phyloP scores from a whole-genome alignment of 1,139 yeast species.

The Hyphopichia burtonii region DNA sequence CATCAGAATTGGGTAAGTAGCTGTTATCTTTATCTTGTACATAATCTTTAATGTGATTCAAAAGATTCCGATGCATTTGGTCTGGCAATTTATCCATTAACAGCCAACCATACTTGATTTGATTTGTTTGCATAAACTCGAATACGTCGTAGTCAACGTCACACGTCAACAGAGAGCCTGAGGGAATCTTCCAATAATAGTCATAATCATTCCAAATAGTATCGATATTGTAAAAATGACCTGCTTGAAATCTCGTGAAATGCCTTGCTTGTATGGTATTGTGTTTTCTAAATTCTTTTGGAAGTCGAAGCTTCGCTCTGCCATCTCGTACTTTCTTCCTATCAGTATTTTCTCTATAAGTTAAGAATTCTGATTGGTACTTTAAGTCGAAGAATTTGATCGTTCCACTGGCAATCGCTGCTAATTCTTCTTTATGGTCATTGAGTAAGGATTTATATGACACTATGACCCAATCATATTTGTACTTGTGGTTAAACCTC shows the following conservation, averaged over 20 bases:
- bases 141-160: slow-evolving; percentile 62
- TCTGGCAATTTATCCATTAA: slow-evolving; percentile 12
- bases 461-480: slow-evolving; percentile 18
- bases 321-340: slow-evolving; percentile 43
- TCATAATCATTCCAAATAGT: slow-evolving; percentile 41
- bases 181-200: slow-evolving; percentile 70
- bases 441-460: slow-evolving; percentile 5
- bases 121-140: slow-evolving; percentile 49
- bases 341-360: slow-evolving; percentile 43
- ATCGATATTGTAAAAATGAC: slow-evolving; percentile 39
- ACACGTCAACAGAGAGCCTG: slow-evolving; percentile 54
- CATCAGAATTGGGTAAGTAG: slow-evolving; percentile 6
- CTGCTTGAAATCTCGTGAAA: slow-evolving; percentile 65
- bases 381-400: slow-evolving; percentile 39
- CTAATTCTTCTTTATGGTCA: slow-evolving; percentile 5
- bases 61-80: slow-evolving; percentile 11
- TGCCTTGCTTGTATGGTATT: slow-evolving; percentile 34
- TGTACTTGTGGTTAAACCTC: slow-evolving; percentile 15
- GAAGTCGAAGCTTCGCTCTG: slow-evolving; percentile 44
- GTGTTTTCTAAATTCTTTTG: slow-evolving; percentile 2
- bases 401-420: slow-evolving; percentile 4
- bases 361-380: slow-evolving; percentile 20
- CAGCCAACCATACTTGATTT: slow-evolving; percentile 52
- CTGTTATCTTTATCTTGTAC: slow-evolving; percentile 5
- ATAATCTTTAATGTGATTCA: slow-evolving; percentile 10